These are phyloP conservation scores for Termitomyces sp. DNA, from an alignment of 768 basidiomycete genomes.

Conservation along the genomic window DNA sequence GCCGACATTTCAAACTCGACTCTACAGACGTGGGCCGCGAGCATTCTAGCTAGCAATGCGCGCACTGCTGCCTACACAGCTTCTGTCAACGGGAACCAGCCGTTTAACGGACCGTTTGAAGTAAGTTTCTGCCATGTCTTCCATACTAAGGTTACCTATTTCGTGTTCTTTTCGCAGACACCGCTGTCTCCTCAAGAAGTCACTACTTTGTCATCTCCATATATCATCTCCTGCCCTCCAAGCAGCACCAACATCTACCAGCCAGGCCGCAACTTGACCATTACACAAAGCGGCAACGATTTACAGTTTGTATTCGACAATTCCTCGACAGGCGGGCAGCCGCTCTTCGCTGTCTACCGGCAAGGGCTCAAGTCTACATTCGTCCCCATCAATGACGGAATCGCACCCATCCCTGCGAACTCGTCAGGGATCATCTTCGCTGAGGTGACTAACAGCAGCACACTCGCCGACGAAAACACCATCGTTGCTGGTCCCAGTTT, in stretches of 20 bases:
- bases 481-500: conserved; percentile 10
- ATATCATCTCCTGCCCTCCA: conserved; percentile 41
- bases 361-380: conserved; percentile 26
- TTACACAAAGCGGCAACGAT: conserved; percentile 21
- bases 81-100: conserved; percentile 26
- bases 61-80: conserved; percentile 43
- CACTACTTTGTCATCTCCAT: conserved; percentile 24
- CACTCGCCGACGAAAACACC: not conserved
- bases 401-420: conserved; percentile 7
- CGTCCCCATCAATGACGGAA: conserved; percentile 9
- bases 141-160: not conserved
- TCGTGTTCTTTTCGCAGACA: conserved; percentile 8
- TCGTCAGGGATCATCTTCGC: conserved; percentile 8
- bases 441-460: conserved; percentile 8
- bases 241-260: conserved; percentile 39
- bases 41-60: conserved; percentile 46
- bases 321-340: conserved; percentile 1
- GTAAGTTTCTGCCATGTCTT: conserved; percentile 12
- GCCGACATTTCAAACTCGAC: conserved; percentile 29
- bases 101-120: conserved; percentile 42
- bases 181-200: conserved; percentile 15
- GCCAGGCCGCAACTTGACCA: conserved; percentile 35
- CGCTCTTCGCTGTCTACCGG: conserved; percentile 35
- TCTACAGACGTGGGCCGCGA: conserved; percentile 37
- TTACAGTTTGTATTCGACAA: conserved; percentile 19